Base-by-base conservation (phyloP, 805 yeast genomes). In the Ogataea angusta region DNA sequence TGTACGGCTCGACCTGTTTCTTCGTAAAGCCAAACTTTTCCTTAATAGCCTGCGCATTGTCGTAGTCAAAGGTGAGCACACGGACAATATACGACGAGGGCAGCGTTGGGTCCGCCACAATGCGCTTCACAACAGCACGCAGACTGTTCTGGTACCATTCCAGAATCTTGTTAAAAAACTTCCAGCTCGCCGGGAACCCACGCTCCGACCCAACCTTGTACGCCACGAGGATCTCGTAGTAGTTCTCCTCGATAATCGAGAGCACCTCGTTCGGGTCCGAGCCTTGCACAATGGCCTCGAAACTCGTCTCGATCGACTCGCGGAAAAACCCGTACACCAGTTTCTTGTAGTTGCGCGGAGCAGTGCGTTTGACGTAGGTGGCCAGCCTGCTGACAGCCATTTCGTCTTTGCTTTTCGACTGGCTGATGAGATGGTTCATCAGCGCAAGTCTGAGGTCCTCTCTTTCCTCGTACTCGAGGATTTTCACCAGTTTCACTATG, bases 401-500 rank as follows among this genome's bases (percentile, higher is more conserved):
- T 3, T 40, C 43, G n/a, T 42, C 49, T 8, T 30, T 31, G 9
- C 42, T 39, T 15, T 45, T 44, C 22, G 44, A 43, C 15, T 49
- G 47, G 17, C 24, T 18, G 17, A 42, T 38, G 14, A 46, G 36
- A 16, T 43, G 40, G 13, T 43, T 30, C 30, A 40, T 31, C 25
- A 45, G 33, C 42, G 66, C 55, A 35, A 61, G 62, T 38, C 81
- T 79, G 45, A 80, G 60, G 55, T 93, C 99, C 54, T 86, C 88
- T 21, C 74, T 69, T 49, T 84, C 86, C 61, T 93, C 99, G 48
- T 68, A 72, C 48, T 89, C 95, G 30, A 93, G 70, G 13, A 93
- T 76, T 49, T 87, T 85, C 30, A 88, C 80, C 34, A 85, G 59
- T 38, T 90, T 78, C 26, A 81, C 80, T 1, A 86, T 79, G 48